phyloP scores from a whole-genome alignment of 208 protist genomes.

The Wallacemonas sp. region DNA sequence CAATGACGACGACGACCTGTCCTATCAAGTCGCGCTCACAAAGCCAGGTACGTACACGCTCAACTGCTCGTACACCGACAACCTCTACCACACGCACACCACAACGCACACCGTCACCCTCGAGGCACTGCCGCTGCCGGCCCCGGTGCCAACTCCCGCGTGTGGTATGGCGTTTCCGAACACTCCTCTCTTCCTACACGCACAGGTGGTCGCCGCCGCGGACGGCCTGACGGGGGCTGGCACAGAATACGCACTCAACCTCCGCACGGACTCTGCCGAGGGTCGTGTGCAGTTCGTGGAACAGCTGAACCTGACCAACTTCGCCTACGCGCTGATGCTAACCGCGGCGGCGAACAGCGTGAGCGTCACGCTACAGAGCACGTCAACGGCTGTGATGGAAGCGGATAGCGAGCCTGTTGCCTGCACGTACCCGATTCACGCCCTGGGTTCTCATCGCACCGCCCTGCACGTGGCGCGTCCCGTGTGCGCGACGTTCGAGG shows the following conservation, averaged over 20 bases:
- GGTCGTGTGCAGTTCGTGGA: constrained; percentile 9
- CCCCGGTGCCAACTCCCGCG: constrained; percentile 27
- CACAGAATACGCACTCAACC: constrained; percentile 11
- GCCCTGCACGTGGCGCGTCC: constrained; percentile 33
- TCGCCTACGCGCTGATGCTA: constrained; percentile 17
- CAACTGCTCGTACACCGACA: constrained; percentile 51
- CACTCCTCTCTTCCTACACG: constrained; percentile 27
- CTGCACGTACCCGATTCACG: constrained; percentile 39
- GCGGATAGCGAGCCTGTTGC: constrained; percentile 14
- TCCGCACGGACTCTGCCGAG: constrained; percentile 1
- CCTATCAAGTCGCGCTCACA: constrained; percentile 11
- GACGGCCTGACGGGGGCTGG: constrained; percentile 12
- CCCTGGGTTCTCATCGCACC: constrained; percentile 23
- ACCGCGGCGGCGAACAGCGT: neutral
- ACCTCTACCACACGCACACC: constrained; percentile 20
- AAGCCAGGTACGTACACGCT: constrained; percentile 41
- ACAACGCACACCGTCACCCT: constrained; percentile 20
- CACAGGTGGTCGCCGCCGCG: constrained; percentile 16
- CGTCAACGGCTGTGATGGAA: constrained; percentile 44
- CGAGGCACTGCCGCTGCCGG: constrained; percentile 25
- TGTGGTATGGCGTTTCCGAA: constrained; percentile 40
- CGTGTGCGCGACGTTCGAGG: constrained; percentile 6
- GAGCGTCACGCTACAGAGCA: constrained; percentile 8
- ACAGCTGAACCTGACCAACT: neutral
- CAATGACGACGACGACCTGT: constrained; percentile 12